Evolutionary conservation across 352 stramenopile genomes (phyloP).

Genomic region (Pythium oligandrum): DNA sequence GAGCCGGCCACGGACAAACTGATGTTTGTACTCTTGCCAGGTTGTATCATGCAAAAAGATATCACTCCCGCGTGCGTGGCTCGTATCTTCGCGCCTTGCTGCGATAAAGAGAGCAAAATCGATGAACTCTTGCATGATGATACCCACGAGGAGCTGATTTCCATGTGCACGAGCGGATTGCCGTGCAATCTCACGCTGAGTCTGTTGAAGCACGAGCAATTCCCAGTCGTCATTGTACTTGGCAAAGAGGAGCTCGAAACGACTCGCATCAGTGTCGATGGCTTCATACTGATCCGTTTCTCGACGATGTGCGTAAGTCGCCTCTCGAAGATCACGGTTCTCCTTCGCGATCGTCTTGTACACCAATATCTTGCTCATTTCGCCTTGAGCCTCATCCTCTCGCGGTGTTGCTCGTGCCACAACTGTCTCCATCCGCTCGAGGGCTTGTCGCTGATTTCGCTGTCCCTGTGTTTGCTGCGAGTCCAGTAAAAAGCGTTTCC

Average conservation of each 20-base stretch:
- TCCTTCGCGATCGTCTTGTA: conserved; percentile 68
- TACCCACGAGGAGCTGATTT: conserved; percentile 32
- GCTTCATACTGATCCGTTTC: conserved; percentile 34
- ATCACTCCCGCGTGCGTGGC: conserved; percentile 25
- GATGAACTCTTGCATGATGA: conserved; percentile 45
- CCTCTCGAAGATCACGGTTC: conserved; percentile 45
- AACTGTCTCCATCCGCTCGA: conserved; percentile 25
- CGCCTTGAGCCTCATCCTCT: conserved; percentile 31
- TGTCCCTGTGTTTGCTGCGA: conserved; percentile 11
- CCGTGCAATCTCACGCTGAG: conserved; percentile 26
- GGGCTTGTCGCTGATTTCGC: not conserved
- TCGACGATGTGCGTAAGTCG: conserved; percentile 46
- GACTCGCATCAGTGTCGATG: conserved; percentile 46
- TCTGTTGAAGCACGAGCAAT: conserved; percentile 34
- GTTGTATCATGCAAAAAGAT: conserved; percentile 40
- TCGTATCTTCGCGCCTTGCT: conserved; percentile 37
- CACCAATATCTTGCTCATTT: conserved; percentile 43
- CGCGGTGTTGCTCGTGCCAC: conserved; percentile 42
- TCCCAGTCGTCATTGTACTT: conserved; percentile 60
- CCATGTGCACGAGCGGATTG: conserved; percentile 31
- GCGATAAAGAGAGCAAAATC: conserved; percentile 54
- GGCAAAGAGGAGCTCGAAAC: conserved; percentile 49
- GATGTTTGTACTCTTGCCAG: conserved; percentile 53
- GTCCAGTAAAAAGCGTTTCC: conserved; percentile 63
- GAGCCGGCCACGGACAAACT: conserved; percentile 26